Base-by-base conservation (phyloP, 2,329 filamentous ascomycete genomes). In the Hypoxylon rubiginosum region DNA sequence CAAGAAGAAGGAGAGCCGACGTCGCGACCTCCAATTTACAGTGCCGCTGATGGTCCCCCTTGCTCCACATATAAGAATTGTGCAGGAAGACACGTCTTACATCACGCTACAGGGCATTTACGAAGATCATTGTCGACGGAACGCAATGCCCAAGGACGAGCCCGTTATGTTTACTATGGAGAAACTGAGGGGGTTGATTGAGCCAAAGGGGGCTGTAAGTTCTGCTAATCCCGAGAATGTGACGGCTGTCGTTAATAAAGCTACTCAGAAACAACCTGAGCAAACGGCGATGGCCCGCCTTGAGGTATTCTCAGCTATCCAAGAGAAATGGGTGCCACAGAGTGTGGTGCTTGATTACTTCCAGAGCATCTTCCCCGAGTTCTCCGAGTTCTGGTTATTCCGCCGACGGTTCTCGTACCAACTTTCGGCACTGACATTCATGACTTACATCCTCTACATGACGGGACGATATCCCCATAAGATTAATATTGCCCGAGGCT, bases 401-500 rank as follows among this genome's bases (percentile, higher is more conserved):
- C 92, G 96, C 64, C 91, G 94, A 64, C 94, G 97, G 71, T 97
- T 99, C 82, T 92, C 93, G 21, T 97, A 98, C 83, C 96, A 99
- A 81, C 90, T 97, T 67, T 95, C 96, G 19, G 90, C 94, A 1
- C 86, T 98, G 69, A 97, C 96, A 0, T 99, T 99, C 82, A 97
- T 99, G 92, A 98, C 96, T 3, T 99, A 98, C 77, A 91, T 97
- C 64, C 91, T 99, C 83, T 95, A 95, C 82, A 98, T 99, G 90
- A 93, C 95, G 77, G 93, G 93, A 78, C 92, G 96, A 30, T 97
- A 96, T 79, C 97, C 96, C 5, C 93, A 94, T 80, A 99, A 99
- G 85, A 91, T 98, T 79, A 91, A 92, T 80, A 97, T 99, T 75
- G 91, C 93, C 10, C 91, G 94, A 24, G 88, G 88, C 30, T 94